Conservation (phyloP, 495 filamentous ascomycete genomes). For the Penicilliopsis zonata region DNA sequence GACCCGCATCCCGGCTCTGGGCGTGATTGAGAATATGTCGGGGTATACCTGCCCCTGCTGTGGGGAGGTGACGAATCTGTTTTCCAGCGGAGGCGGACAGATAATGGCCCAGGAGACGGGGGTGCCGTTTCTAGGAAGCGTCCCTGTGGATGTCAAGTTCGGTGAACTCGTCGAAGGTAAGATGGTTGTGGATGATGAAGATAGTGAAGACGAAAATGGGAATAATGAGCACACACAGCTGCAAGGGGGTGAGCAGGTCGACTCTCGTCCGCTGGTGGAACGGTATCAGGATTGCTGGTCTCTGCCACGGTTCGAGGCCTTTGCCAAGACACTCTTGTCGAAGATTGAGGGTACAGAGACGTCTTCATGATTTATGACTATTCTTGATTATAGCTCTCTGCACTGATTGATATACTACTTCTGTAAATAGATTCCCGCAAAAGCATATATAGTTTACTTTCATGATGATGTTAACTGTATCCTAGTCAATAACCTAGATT, state of each 20-base stretch:
- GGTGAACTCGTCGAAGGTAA: constrained; percentile 55
- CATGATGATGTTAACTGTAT: neutral
- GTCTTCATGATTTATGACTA: no score
- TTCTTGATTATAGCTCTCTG: no score
- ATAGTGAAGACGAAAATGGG: constrained; percentile 7
- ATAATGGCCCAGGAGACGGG: constrained; percentile 80
- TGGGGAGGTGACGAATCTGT: constrained; percentile 85
- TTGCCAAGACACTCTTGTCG: constrained; percentile 43
- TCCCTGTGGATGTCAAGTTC: constrained; percentile 77
- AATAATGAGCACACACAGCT: constrained; percentile 30
- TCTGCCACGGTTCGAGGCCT: constrained; percentile 55
- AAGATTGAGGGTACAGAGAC: constrained; percentile 22
- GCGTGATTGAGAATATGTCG: constrained; percentile 95
- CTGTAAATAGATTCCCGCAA: no score
- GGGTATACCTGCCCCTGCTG: constrained; percentile 95
- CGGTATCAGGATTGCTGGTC: constrained; percentile 74
- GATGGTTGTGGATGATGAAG: constrained; percentile 19
- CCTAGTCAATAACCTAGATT: no score
- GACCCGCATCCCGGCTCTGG: constrained; percentile 67
- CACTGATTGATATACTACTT: constrained; percentile 5
- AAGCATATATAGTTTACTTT: neutral
- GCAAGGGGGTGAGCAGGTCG: constrained; percentile 35
- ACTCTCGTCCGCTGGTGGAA: constrained; percentile 51
- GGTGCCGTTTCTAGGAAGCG: constrained; percentile 71
- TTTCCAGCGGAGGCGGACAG: constrained; percentile 78